Percentiles rank a stretch among this genome's conserved stretches.
phyloP scores from a whole-genome alignment of 768 basidiomycete species.

The Mycena belliarum region DNA sequence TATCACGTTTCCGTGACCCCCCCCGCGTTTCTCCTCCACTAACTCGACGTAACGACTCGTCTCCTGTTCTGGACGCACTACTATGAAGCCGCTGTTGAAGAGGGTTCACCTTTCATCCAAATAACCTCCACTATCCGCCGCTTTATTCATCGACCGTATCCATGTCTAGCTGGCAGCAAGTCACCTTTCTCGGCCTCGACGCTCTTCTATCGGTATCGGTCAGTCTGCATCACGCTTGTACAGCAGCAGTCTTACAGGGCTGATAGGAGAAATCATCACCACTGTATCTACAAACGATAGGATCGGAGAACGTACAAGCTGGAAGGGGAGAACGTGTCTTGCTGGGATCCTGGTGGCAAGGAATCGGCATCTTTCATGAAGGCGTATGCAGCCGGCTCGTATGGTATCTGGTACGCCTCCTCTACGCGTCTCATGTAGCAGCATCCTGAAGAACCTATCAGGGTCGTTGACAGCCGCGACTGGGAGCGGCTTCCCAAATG shows the following conservation, averaged over 20 bases:
- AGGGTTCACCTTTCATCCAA: not conserved
- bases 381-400: conserved; percentile 33
- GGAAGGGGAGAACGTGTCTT: conserved; percentile 44
- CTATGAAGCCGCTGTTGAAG: not conserved
- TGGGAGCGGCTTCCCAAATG: conserved; percentile 52
- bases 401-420: conserved; percentile 54
- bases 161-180: conserved; percentile 9
- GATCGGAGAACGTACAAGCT: conserved; percentile 54
- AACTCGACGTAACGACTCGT: no score
- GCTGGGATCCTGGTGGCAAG: conserved; percentile 32
- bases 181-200: conserved; percentile 39
- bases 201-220: conserved; percentile 44
- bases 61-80: no score
- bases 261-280: conserved; percentile 35
- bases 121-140: conserved; percentile 23
- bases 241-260: no score
- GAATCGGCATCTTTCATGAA: conserved; percentile 25
- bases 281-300: conserved; percentile 46
- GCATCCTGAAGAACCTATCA: not conserved
- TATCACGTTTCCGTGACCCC: not conserved
- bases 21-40: not conserved
- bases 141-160: conserved; percentile 34
- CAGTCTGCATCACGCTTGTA: no score
- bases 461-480: conserved; percentile 50
- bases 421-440: not conserved